Conservation (phyloP, 139 green algal genomes). For the Chlorella sp. region DNA sequence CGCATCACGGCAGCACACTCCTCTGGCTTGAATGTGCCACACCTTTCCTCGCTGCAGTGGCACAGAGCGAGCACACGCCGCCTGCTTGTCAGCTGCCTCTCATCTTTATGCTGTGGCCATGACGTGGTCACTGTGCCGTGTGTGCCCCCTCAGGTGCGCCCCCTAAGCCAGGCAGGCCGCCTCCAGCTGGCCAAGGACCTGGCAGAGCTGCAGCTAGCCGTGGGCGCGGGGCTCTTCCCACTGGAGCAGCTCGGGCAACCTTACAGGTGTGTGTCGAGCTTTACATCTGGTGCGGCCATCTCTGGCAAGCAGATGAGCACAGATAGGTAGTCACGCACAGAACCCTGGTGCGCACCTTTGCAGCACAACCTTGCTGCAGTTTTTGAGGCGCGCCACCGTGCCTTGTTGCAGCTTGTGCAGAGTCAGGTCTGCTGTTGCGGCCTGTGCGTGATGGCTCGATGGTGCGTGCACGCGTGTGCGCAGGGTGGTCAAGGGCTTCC, state of each 20-base stretch:
- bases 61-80: too few relatives aligned
- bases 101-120: too few relatives aligned
- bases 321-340: too few relatives aligned
- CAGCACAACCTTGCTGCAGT: too few relatives aligned
- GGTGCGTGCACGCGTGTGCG: background rate
- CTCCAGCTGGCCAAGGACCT: conserved; percentile 73
- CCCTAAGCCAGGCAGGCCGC: conserved; percentile 11
- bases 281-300: background rate
- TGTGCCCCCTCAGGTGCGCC: conserved; percentile 8
- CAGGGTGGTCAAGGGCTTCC: conserved; percentile 48
- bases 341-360: too few relatives aligned
- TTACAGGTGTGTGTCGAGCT: conserved; percentile 16
- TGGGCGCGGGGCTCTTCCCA: conserved; percentile 65
- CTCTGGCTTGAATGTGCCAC: too few relatives aligned
- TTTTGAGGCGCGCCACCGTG: background rate
- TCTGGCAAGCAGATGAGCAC: background rate
- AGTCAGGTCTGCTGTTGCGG: background rate
- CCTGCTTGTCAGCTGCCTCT: too few relatives aligned
- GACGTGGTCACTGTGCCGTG: too few relatives aligned
- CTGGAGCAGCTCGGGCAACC: conserved; percentile 63
- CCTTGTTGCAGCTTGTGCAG: too few relatives aligned
- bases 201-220: conserved; percentile 74
- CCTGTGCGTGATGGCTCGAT: conserved; percentile 20
- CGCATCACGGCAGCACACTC: too few relatives aligned
- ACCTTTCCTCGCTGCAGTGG: too few relatives aligned